These are phyloP conservation scores for Cryptosporidium bovis DNA, from an alignment of 169 alveolate species.

Conservation along the genomic window DNA sequence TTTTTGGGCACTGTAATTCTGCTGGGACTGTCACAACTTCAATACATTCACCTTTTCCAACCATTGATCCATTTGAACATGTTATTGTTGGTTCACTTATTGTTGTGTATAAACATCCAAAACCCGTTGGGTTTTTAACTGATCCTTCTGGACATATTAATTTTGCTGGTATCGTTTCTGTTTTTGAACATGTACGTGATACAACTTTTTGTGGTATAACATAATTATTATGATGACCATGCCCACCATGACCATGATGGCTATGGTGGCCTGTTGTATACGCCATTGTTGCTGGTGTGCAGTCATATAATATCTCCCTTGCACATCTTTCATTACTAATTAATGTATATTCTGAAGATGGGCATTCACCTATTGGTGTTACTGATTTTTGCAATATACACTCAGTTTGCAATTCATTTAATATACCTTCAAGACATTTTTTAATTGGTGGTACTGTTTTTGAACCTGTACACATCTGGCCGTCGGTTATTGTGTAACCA, in stretches of 20 bases:
- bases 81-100: conserved; percentile 45
- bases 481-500: conserved; percentile 57
- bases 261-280: not conserved
- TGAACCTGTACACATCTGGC: conserved; percentile 70
- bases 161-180: conserved; percentile 42
- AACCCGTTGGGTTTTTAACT: conserved; percentile 34
- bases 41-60: conserved; percentile 53
- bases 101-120: conserved; percentile 54
- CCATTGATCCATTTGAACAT: conserved; percentile 62
- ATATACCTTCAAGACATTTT: conserved; percentile 44
- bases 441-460: conserved; percentile 57
- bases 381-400: conserved; percentile 51
- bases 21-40: conserved; percentile 71
- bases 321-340: conserved; percentile 49
- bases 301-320: conserved; percentile 64
- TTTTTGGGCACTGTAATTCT: conserved; percentile 61
- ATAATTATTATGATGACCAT: conserved; percentile 29
- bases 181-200: conserved; percentile 65
- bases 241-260: conserved; percentile 56
- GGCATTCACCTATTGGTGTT: conserved; percentile 54
- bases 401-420: conserved; percentile 41
- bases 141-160: conserved; percentile 58
- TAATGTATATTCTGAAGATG: conserved; percentile 43
- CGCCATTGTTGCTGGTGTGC: conserved; percentile 44
- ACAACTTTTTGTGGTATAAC: conserved; percentile 40